Base-by-base conservation (phyloP, 257 asterid genomes). In the Solanum gandarillasii region DNA sequence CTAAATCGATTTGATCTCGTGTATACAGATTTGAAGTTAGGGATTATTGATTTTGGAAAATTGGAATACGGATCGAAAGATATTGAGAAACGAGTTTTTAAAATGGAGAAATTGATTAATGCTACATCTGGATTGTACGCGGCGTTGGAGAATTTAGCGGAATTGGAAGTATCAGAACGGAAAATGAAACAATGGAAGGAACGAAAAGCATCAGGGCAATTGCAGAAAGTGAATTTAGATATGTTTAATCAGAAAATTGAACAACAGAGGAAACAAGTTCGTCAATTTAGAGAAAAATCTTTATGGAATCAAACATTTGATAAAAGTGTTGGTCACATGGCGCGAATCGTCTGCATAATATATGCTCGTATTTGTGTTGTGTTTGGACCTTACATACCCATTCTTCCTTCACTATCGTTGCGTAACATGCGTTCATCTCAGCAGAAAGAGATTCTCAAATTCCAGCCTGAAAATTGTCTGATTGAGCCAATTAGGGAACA, bases 301-400 rank as follows among this genome's bases (percentile, higher is more conserved):
- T 89, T 96, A 7, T 96, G 99, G 98, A 76, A 82, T 38, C 90
- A 91, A 87, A 88, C 95, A 12, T 95, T 93, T 84, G 98, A 96
- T 84, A 93, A 91, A 68, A 87, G 90, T 29, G 97, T 94, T 4
- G 90, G 89, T 25, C 86, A 93, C 2, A 93, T 95, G 97, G 95
- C 97, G 23, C 90, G 92, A 5, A 82, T 92, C 1, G 94, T 94
- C 1, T 93, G 92, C 88, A 87, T 92, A 25, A 65, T 95, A 1
- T 88, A 93, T 31, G 88, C 92, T 0, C 86, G 98, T 48, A 93
- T 95, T n/a, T 89, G 93, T 75, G 46, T 73, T 1, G 93, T 96
- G 9, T 96, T 93, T 82, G 93, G 94, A 58, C 93, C 88, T 43
- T 85, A 84, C 11, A 83, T 89, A 27, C 91, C 91, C 0, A 10